Evolutionary conservation across 139 green algal species (phyloP).

Genomic region (Edaphochlamys debaryana): DNA sequence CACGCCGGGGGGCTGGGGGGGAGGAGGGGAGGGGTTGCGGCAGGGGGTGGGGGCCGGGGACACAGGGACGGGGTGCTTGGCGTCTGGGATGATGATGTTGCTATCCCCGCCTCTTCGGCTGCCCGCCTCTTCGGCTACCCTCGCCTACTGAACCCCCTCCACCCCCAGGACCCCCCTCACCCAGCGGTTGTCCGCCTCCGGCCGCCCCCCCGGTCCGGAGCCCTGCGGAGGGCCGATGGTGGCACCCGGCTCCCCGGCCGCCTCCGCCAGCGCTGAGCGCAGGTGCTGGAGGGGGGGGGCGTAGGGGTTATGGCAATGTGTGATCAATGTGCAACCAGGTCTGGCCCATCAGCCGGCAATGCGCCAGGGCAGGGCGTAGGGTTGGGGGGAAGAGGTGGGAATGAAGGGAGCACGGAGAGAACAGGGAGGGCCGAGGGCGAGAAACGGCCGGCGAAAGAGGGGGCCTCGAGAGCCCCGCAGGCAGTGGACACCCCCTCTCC

Average conservation of each 20-base stretch:
- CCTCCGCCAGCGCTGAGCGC: constrained; percentile 15
- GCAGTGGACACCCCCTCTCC: too few species aligned
- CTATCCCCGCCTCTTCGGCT: not conserved
- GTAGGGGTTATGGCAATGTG: not conserved
- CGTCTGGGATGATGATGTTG: not conserved
- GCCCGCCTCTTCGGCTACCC: not conserved
- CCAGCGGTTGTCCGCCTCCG: not conserved
- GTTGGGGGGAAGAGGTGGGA: not conserved
- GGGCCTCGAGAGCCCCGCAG: not conserved
- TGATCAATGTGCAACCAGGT: not conserved
- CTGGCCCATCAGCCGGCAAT: not conserved
- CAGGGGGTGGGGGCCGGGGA: not conserved
- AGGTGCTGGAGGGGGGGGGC: not conserved
- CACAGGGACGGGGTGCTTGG: not conserved
- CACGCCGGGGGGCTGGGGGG: constrained; percentile 14
- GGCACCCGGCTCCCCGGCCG: constrained; percentile 12
- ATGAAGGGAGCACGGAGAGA: too few species aligned
- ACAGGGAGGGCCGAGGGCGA: too few species aligned
- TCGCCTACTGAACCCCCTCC: too few species aligned
- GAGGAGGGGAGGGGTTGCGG: not conserved
- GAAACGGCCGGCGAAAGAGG: not conserved
- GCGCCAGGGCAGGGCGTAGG: too few species aligned
- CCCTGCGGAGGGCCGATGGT: not conserved
- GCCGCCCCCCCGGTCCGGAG: not conserved
- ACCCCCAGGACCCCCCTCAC: not conserved